Evolutionary conservation across 176 grass and related monocot genomes (phyloP).

Genomic region (Melocanna baccifera): DNA sequence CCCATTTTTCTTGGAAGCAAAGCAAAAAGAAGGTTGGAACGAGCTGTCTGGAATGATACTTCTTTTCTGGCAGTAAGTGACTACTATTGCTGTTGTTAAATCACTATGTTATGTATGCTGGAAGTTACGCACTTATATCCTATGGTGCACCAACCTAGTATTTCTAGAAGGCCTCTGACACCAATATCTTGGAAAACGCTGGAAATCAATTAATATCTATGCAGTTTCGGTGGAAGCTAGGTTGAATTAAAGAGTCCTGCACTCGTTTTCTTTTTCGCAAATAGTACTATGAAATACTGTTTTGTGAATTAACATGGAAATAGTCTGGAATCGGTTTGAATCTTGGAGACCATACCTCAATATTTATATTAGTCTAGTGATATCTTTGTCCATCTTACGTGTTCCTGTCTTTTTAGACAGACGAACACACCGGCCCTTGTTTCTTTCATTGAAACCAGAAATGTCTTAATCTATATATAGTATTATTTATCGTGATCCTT

Average conservation of each 20-base stretch:
- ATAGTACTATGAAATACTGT: neutral
- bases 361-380: neutral
- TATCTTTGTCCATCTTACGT: neutral
- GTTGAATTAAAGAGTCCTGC: neutral
- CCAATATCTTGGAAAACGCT: neutral
- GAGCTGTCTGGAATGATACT: constrained; percentile 94
- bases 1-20: constrained; percentile 95
- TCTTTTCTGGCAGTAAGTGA: constrained; percentile 85
- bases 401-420: neutral
- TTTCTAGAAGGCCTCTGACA: neutral
- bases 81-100: neutral
- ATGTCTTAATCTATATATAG: neutral
- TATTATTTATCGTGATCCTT: no score
- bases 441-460: neutral
- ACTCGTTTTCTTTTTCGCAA: constrained; percentile 1
- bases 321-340: neutral
- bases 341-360: neutral
- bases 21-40: constrained; percentile 77
- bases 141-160: neutral
- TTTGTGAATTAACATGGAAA: neutral
- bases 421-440: neutral
- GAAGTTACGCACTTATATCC: neutral
- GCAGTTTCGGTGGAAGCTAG: neutral
- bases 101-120: neutral
- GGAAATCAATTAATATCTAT: neutral